Conservation (phyloP, 208 protist genomes). For the Acanthamoeba triangularis region DNA sequence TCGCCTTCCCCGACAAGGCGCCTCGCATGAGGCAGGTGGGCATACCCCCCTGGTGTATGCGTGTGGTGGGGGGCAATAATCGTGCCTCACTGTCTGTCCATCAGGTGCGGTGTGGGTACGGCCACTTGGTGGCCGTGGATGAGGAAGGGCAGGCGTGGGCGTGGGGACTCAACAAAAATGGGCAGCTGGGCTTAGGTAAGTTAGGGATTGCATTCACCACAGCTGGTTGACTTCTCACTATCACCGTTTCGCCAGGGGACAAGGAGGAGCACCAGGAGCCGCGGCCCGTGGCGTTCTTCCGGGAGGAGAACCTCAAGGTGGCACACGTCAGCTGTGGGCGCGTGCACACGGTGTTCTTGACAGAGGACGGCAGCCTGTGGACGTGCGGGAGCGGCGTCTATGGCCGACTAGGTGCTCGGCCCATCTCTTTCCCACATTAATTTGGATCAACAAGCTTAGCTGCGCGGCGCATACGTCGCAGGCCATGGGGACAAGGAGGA, state of each 20-base stretch:
- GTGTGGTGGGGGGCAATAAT: no score
- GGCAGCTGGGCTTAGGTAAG: slow-evolving; percentile 24
- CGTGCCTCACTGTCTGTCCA: no score
- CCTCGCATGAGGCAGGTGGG: background rate
- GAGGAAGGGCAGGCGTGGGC: slow-evolving; percentile 36
- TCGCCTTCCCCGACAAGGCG: background rate
- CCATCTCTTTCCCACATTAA: background rate
- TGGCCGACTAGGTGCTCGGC: background rate
- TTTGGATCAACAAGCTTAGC: no score
- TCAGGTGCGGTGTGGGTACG: slow-evolving; percentile 4
- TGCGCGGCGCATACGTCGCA: background rate
- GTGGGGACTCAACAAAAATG: slow-evolving; percentile 29
- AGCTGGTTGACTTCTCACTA: background rate
- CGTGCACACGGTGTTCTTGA: slow-evolving; percentile 1
- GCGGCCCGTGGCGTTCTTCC: background rate
- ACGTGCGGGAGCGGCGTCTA: slow-evolving; percentile 40
- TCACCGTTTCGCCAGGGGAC: background rate
- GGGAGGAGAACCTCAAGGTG: background rate
- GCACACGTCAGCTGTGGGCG: background rate
- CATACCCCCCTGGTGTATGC: no score
- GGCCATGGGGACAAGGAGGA: slow-evolving; percentile 34
- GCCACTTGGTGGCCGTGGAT: slow-evolving; percentile 19
- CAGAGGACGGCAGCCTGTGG: slow-evolving; percentile 2
- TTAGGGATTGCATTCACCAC: no score
- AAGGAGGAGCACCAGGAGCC: slow-evolving; percentile 27